These are phyloP conservation scores for Wickerhamomyces pijperi DNA, from an alignment of 805 yeast genomes.

Conservation along the genomic window DNA sequence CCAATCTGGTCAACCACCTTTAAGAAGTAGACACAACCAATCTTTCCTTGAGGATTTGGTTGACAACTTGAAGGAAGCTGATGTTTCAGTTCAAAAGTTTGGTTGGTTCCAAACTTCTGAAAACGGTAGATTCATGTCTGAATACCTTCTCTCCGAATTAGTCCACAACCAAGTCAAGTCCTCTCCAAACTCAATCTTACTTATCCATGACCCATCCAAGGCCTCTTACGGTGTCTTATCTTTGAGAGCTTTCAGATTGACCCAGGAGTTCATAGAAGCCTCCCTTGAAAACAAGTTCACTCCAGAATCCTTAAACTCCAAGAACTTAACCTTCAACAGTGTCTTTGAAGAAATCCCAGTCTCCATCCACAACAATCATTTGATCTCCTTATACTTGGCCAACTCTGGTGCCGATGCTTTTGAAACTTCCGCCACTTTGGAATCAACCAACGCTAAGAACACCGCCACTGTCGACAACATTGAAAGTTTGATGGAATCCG, in stretches of 20 bases:
- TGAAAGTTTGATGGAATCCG: slow-evolving; percentile 15
- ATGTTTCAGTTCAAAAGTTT: slow-evolving; percentile 56
- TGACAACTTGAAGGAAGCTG: slow-evolving; percentile 47
- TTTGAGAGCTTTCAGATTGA: slow-evolving; percentile 59
- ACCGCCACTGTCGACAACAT: slow-evolving; percentile 11
- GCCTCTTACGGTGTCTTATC: slow-evolving; percentile 51
- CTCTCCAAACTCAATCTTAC: slow-evolving; percentile 40
- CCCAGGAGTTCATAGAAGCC: slow-evolving; percentile 46
- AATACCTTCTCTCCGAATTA: slow-evolving; percentile 57
- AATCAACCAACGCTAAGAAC: slow-evolving; percentile 10
- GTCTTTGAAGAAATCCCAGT: slow-evolving; percentile 66
- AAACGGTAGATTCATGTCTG: slow-evolving; percentile 59
- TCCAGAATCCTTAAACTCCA: slow-evolving; percentile 47
- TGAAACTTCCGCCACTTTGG: slow-evolving; percentile 11
- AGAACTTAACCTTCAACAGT: slow-evolving; percentile 51
- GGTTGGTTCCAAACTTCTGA: slow-evolving; percentile 76
- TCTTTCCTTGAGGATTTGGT: slow-evolving; percentile 62
- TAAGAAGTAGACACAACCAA: slow-evolving; percentile 47
- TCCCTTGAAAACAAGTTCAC: slow-evolving; percentile 44
- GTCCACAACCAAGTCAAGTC: slow-evolving; percentile 48
- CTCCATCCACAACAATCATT: slow-evolving; percentile 53
- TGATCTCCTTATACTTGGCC: slow-evolving; percentile 48
- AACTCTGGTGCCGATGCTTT: slow-evolving; percentile 9
- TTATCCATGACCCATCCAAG: slow-evolving; percentile 63
- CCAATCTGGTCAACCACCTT: slow-evolving; percentile 51